These are phyloP conservation scores for Epichloe elymi DNA, from an alignment of 2,329 filamentous ascomycete species.

Conservation along the genomic window DNA sequence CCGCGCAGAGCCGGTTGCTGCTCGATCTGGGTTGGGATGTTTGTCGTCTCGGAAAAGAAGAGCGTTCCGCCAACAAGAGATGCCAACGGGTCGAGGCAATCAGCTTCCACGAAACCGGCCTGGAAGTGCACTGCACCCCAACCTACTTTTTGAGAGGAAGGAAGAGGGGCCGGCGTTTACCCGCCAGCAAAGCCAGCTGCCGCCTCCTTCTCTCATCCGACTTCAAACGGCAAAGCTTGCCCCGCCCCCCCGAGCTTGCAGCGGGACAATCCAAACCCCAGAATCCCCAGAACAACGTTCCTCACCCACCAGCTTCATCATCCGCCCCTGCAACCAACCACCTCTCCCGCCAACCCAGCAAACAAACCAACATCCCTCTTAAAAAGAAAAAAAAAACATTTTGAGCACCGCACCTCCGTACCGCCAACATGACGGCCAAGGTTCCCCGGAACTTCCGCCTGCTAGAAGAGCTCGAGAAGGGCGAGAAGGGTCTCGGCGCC, in stretches of 20 bases:
- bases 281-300: background rate
- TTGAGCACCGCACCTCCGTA: background rate
- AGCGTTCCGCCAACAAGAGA: background rate
- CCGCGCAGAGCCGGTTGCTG: slow-evolving; percentile 5
- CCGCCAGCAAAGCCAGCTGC: background rate
- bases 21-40: background rate
- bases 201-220: background rate
- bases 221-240: background rate
- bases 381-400: background rate
- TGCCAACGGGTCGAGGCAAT: background rate
- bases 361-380: background rate
- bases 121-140: background rate
- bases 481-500: slow-evolving; percentile 91
- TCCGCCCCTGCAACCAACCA: background rate
- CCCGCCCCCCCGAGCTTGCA: background rate
- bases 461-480: slow-evolving; percentile 95
- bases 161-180: slow-evolving; percentile 7
- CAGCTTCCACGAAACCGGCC: background rate
- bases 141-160: background rate
- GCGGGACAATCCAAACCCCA: background rate
- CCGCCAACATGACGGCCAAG: slow-evolving; percentile 31
- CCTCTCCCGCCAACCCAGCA: background rate
- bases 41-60: background rate
- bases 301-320: background rate
- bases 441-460: slow-evolving; percentile 93